Evolutionary conservation across 1,139 yeast species (phyloP), one percentile per base, ranked within the genome.

Genomic region (Geotrichum klebahnii): DNA sequence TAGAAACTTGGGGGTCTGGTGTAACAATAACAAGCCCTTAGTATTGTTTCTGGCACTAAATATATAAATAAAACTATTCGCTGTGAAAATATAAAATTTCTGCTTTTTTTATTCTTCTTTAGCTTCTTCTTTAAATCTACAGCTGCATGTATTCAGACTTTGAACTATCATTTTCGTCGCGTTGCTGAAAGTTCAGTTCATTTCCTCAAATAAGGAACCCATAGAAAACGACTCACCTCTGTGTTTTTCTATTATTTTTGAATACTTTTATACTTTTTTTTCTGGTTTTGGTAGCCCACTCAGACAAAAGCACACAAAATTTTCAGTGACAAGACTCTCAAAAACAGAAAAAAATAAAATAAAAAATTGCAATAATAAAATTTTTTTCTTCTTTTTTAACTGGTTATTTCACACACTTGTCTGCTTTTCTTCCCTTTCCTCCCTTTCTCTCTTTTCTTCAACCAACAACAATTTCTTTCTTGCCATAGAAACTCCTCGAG

Each of bases 231-330:
- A 35, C 23, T 17, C 23, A n/a, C 38, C 6, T 23, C n/a, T 9
- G 19, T 14, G 22, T 14, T 6, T 35, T 19, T 26, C 3, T 19
- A 14, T 14, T 35, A 35, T 35, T 26, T 26, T 14, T 19, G n/a
- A n/a, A n/a, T 14, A 35, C 12, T 6, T 35, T 19, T 26, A 3
- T 19, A 14, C 12, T 37, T 20, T 37, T 28, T 28, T 20, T 23
- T 37, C 23, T 24, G 26, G 12, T 16, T 24, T 22, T 22, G 31
- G 41, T 37, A 22, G 31, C 41, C 31, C 41, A 37, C 38, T 35
- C 17, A 37, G 6, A 19, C 23, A n/a, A 9, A 9, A 12, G n/a
- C 12, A n/a, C 24, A 37, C 14, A 22, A 26, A 39, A 26, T 39
- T 39, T 39, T 19, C 33, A 26, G 23, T 5, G 43, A 12, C 17